These are phyloP conservation scores for Urochloa ruziziensis DNA, from an alignment of 176 grass and related monocot species.

Conservation along the genomic window DNA sequence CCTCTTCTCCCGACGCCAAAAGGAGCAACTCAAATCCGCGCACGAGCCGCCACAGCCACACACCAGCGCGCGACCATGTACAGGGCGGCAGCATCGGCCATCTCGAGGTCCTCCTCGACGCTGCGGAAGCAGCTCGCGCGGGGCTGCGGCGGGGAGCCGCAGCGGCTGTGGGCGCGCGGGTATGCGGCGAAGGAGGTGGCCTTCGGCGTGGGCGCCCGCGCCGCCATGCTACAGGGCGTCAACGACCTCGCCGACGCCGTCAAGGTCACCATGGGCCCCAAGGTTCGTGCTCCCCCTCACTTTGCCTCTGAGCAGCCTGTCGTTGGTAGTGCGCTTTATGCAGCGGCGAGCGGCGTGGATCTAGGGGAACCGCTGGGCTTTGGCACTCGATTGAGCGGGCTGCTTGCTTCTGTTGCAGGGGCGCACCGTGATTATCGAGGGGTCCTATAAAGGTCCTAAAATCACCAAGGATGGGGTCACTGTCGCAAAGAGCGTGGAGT, in stretches of 20 bases:
- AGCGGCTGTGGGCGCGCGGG: slow-evolving; percentile 40
- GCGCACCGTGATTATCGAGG: slow-evolving; percentile 85
- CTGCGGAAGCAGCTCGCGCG: slow-evolving; percentile 32
- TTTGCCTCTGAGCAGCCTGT: not conserved
- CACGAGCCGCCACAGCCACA: not conserved
- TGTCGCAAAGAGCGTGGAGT: slow-evolving; percentile 89
- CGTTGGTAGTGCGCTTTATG: not conserved
- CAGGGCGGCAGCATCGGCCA: slow-evolving; percentile 41
- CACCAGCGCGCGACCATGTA: slow-evolving; percentile 30
- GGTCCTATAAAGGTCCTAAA: slow-evolving; percentile 43
- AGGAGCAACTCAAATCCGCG: not conserved
- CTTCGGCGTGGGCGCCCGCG: slow-evolving; percentile 57
- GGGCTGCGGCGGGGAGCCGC: slow-evolving; percentile 33
- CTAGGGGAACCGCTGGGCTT: not conserved
- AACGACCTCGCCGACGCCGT: slow-evolving; percentile 78
- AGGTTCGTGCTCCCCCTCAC: slow-evolving; percentile 34
- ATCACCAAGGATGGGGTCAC: slow-evolving; percentile 95
- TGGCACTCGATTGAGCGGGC: not conserved
- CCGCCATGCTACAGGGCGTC: slow-evolving; percentile 71
- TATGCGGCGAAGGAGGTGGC: slow-evolving; percentile 71
- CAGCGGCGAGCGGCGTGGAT: not conserved
- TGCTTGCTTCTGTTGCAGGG: slow-evolving; percentile 43
- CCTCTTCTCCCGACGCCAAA: not conserved
- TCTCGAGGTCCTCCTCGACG: slow-evolving; percentile 49
- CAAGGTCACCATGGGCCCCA: slow-evolving; percentile 85